These are phyloP conservation scores for Allomyces macrogynus DNA, from an alignment of 192 early-diverging fungal genomes.

Conservation along the genomic window DNA sequence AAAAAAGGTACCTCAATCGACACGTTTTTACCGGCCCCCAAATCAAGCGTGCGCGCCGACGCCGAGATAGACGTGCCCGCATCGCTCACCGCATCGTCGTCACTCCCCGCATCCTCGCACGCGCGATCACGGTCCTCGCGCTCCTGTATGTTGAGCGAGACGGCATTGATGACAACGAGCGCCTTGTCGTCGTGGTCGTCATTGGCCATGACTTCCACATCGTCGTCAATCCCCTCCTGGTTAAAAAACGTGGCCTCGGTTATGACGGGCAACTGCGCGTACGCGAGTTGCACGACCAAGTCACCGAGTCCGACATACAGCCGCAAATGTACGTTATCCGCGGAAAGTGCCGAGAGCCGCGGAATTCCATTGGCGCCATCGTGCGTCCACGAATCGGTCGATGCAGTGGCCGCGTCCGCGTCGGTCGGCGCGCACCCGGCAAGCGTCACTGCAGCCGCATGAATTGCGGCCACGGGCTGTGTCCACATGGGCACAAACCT, in stretches of 20 bases:
- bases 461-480: not conserved
- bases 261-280: not conserved
- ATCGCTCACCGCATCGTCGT: not conserved
- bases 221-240: not conserved
- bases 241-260: not conserved
- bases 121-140: not conserved
- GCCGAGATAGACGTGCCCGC: too few relatives aligned
- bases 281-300: not conserved
- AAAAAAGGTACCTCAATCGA: too few relatives aligned
- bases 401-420: not conserved
- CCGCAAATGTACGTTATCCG: not conserved
- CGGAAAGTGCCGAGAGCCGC: not conserved
- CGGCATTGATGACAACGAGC: too few relatives aligned
- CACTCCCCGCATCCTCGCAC: not conserved
- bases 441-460: not conserved
- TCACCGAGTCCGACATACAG: not conserved
- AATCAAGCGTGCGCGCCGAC: too few relatives aligned
- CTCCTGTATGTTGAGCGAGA: not conserved
- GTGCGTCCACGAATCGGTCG: not conserved
- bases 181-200: too few relatives aligned
- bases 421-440: not conserved
- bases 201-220: not conserved
- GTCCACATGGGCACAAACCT: not conserved
- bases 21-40: too few relatives aligned
- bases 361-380: not conserved